Base-by-base conservation (phyloP, 768 basidiomycete species). In the Cantharellus anzutake region DNA sequence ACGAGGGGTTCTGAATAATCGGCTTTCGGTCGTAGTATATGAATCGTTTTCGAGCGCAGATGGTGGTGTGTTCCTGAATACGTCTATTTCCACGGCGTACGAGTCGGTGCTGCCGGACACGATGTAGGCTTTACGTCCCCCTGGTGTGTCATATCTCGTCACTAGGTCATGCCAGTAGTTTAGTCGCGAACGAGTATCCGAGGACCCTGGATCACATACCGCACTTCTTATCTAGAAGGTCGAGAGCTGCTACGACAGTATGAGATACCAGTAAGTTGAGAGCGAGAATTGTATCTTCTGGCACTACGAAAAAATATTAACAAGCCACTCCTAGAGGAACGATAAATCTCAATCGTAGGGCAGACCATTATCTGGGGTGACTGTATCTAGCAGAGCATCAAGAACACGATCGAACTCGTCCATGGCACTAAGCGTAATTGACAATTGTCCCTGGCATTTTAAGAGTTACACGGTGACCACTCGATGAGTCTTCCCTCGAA, bases 181-280 rank as follows among this genome's bases (percentile, higher is more conserved):
- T 1, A 29, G 20, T 29, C 20, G 20, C 20, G 20, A 29, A 29
- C 20, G 20, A 29, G 20, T 29, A 29, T 29, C 20, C 20, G 20
- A 29, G 20, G 20, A 29, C 20, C 20, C 20, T 29, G 57, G n/a
- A 3, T 40, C 42, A 41, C 59, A 39, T 63, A 86, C 87, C 83
- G 63, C 77, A 78, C 60, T 77, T 76, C 39, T 78, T 74, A 68
- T 90, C 87, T 51, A 88, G 73, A n/a, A 89, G 71, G 66, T 90
- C 84, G 35, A 90, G 70, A 3, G 87, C 84, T 20, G 83, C 82
- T 2, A 86, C 65, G 20, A 88, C 41, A 4, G 58, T 59, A 29
- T 60, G 48, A 38, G 56, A 48, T 7, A 62, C 39, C 4, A 62
- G n/a, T 16, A 39, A 48, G 4, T 62, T 29, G 5, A 62, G 60